These are phyloP conservation scores for Nakataea oryzae DNA, from an alignment of 2,329 filamentous ascomycete species.

Conservation along the genomic window DNA sequence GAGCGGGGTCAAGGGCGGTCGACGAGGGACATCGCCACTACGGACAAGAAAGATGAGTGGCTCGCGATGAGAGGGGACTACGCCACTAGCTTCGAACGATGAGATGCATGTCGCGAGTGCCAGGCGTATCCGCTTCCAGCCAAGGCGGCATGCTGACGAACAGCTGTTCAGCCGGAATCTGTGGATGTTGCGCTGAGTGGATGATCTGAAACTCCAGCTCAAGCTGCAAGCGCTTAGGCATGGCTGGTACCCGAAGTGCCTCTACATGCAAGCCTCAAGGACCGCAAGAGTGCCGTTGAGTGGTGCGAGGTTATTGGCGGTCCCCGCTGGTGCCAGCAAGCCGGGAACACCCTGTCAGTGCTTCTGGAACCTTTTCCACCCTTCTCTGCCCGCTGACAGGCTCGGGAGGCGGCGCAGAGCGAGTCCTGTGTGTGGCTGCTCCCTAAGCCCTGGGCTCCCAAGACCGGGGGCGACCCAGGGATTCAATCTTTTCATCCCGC, in stretches of 20 bases:
- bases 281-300: neutral
- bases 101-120: neutral
- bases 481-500: neutral
- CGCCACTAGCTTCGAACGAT: neutral
- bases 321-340: neutral
- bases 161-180: neutral
- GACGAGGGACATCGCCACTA: neutral
- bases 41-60: neutral
- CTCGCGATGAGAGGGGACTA: neutral
- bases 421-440: neutral
- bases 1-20: too few species aligned
- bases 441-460: neutral
- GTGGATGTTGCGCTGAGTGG: neutral
- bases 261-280: neutral
- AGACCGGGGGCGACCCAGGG: neutral
- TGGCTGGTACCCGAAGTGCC: neutral
- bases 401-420: neutral
- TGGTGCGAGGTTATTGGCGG: neutral
- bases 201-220: neutral
- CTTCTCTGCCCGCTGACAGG: neutral
- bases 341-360: neutral
- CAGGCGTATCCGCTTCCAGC: neutral
- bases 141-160: neutral
- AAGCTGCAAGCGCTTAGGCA: neutral
- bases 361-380: neutral